A percentile compares a stretch with the other conserved stretches of the same genome.
Conservation (phyloP, 306 rosid species). For the Rubus idaeus region DNA sequence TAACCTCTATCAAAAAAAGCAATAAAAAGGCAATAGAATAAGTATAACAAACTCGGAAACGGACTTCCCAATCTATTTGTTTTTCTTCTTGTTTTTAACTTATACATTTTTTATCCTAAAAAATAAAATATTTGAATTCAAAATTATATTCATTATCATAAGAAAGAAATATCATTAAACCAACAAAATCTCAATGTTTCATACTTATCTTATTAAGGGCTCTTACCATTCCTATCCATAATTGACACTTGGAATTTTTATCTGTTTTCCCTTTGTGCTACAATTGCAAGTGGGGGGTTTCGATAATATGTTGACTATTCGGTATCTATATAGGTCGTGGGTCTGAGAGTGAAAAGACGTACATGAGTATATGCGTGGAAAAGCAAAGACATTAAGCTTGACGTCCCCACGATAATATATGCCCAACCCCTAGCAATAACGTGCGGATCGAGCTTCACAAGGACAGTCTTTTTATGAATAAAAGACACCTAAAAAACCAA, state of each 20-base stretch:
- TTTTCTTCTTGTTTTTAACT: background rate
- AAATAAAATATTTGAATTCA: no score
- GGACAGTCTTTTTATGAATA: background rate
- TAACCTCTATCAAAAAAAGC: no score
- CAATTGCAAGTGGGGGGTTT: no score
- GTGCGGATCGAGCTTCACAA: conserved; percentile 13
- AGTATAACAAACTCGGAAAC: no score
- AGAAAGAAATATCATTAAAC: no score
- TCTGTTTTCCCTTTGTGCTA: background rate
- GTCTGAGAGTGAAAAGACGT: background rate
- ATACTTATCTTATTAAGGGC: no score
- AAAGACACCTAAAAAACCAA: background rate
- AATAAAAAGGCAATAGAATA: no score
- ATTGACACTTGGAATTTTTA: background rate
- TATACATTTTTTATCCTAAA: no score
- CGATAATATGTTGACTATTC: background rate
- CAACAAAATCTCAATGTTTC: no score
- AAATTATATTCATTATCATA: no score
- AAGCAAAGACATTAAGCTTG: background rate
- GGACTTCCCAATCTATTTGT: no score
- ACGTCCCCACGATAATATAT: conserved; percentile 6
- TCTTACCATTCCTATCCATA: no score
- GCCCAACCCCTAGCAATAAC: background rate
- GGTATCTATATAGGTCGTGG: background rate
- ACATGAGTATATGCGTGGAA: conserved; percentile 6